phyloP scores from a whole-genome alignment of 176 grass and related monocot genomes.

The Eleusine coracana region DNA sequence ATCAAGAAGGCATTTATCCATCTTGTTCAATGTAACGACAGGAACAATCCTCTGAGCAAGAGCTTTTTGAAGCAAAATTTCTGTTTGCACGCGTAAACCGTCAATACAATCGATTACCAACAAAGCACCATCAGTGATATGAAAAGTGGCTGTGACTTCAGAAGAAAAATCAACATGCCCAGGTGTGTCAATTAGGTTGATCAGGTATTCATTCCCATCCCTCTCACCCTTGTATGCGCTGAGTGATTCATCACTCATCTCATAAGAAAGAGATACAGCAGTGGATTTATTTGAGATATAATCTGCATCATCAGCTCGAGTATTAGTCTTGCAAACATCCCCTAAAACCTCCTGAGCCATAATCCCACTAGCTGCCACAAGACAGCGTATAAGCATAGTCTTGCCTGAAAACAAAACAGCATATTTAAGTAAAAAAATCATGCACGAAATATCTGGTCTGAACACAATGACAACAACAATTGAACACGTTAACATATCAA shows the following conservation, averaged over 20 bases:
- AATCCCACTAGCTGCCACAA: background rate
- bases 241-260: background rate
- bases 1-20: background rate
- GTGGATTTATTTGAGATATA: background rate
- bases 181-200: background rate
- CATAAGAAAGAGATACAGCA: background rate
- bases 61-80: background rate
- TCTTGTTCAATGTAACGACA: background rate
- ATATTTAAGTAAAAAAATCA: no score
- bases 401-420: background rate
- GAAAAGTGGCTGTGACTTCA: background rate
- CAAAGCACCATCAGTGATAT: background rate
- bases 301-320: background rate
- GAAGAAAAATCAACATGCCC: background rate
- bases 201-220: background rate
- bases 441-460: no score
- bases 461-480: no score
- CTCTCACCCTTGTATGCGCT: background rate
- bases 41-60: background rate
- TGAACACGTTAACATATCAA: no score
- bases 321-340: background rate
- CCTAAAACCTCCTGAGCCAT: background rate
- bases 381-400: background rate
- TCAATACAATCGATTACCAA: background rate
- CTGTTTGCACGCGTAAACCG: background rate